Conservation (phyloP, 148 eudicot genomes). For the Rhododendron molle region DNA sequence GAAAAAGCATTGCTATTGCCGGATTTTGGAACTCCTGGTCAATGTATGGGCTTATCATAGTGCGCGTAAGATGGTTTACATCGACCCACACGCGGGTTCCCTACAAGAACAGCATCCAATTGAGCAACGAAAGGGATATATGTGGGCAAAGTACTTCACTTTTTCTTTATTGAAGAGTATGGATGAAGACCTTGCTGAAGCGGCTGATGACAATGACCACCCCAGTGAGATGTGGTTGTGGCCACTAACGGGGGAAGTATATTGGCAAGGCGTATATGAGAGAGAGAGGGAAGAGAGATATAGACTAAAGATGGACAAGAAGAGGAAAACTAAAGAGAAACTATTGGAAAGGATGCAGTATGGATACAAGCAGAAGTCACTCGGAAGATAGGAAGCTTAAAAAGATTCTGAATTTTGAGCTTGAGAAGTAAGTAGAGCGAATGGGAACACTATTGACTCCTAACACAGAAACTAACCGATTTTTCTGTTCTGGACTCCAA, state of each 20-base stretch:
- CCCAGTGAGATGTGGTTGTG: constrained; percentile 77
- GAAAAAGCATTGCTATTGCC: constrained; percentile 87
- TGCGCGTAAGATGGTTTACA: constrained; percentile 78
- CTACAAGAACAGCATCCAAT: constrained; percentile 88
- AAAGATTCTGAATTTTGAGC: neutral
- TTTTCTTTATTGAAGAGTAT: constrained; percentile 65
- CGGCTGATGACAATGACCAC: constrained; percentile 74
- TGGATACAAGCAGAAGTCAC: constrained; percentile 85
- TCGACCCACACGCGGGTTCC: constrained; percentile 66
- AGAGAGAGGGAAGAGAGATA: constrained; percentile 91
- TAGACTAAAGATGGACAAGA: constrained; percentile 92
- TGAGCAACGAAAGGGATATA: constrained; percentile 54
- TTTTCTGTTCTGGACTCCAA: neutral
- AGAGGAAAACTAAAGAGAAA: constrained; percentile 77
- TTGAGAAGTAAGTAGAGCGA: neutral
- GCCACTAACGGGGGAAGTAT: constrained; percentile 92
- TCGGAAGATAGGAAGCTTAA: constrained; percentile 41
- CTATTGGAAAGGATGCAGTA: constrained; percentile 58
- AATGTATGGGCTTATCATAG: constrained; percentile 99
- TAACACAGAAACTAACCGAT: neutral
- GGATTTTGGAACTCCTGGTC: constrained; percentile 72
- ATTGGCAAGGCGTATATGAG: constrained; percentile 94
- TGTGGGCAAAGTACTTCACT: constrained; percentile 91
- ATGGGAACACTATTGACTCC: neutral
- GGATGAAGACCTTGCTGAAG: constrained; percentile 99